Base-by-base conservation (phyloP, 2,329 filamentous ascomycete species). In the Mycosphaerella sp. region DNA sequence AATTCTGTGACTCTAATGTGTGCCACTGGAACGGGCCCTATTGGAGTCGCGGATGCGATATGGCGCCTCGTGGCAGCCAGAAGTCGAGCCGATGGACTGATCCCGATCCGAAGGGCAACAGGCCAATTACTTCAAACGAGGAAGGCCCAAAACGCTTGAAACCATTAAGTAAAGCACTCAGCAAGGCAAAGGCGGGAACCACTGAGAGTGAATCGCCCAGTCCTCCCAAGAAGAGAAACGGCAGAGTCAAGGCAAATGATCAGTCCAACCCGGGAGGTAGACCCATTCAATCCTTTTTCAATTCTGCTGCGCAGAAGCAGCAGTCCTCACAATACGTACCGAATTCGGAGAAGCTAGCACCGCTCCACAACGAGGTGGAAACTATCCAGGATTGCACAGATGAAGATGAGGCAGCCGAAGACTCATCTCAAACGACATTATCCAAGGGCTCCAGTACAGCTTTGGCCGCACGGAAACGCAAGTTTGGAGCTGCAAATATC, bases 201-300 rank as follows among this genome's bases (percentile, higher is more conserved):
- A n/a, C 11, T n/a, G 12, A 32, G 42, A 32, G n/a, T 21, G 38
- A 42, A 11, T 14, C 23, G 11, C 12, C 36, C 6, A 17, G 47
- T 21, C 48, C 54, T 12, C 36, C 38, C 8, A 45, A 52, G 11
- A 48, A 26, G n/a, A 53, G 32, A n/a, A 47, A 34, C 43, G 36
- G 58, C 21, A 54, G 59, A 52, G 9, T 21, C 17, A 65, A 64
- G 48, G 23, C 48, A 29, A 67, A 55, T 64, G 57, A 66, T 34
- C 60, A 69, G 14, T 67, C 69, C 58, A 65, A 69, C 38, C 57
- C 69, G 38, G 67, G 68, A 57, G 58, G 47, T 26, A 76, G 73
- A 59, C 69, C 74, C 8, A 76, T 77, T 47, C 74, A 71, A 36
- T 77, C 75, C 12, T 78, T 78, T 67, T 78, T 78, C 67, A 74